Evolutionary conservation across 768 basidiomycete genomes (phyloP), one percentile per base, ranked within the genome.

Genomic region (Nidula microcarpa): DNA sequence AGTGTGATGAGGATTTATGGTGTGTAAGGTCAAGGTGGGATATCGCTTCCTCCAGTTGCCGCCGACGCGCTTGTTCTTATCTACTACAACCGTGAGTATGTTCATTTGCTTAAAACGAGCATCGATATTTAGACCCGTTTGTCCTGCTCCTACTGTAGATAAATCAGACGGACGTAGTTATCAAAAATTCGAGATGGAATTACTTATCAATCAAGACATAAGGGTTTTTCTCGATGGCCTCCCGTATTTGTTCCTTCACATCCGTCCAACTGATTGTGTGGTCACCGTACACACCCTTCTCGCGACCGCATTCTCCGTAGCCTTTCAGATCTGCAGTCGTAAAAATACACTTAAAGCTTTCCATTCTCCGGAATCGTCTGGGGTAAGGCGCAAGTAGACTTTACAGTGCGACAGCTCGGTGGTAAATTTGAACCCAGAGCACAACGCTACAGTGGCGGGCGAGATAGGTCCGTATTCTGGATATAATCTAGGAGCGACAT

Each of bases 41-140:
- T 80, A 79, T 3, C 77, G 68, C 32, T 68, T 62, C 14, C 76
- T 49, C 77, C 77, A 78, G 14, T 60, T 66, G 54, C 77, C 75
- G 2, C 77, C 77, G 9, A 77, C 60, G 0, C 68, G 60, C 1
- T 54, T 50, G 36, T 61, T 60, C 9, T 52, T 59, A 50, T 78
- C 77, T 13, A 79, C 59, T 1, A 78, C 59, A 1, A 79, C 60
- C 3, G 71, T 51, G 1, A 60, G 63, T 8, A 78, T 70, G 8
- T 69, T 59, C 68, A 76, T 70, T 39, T 73, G 66, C 52, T 70
- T 68, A 53, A 78, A 68, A 1, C 76, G 69, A 5, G 77, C 76
- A 0, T 70, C 77, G 6, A 75, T 53, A 10, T 67, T 67, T n/a
- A 79, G 60, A 8, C 77, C 77, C 13, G 63, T 69, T 52, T 79